Evolutionary conservation across 2,329 filamentous ascomycete species (phyloP).

Genomic region (Orbilia javanica): DNA sequence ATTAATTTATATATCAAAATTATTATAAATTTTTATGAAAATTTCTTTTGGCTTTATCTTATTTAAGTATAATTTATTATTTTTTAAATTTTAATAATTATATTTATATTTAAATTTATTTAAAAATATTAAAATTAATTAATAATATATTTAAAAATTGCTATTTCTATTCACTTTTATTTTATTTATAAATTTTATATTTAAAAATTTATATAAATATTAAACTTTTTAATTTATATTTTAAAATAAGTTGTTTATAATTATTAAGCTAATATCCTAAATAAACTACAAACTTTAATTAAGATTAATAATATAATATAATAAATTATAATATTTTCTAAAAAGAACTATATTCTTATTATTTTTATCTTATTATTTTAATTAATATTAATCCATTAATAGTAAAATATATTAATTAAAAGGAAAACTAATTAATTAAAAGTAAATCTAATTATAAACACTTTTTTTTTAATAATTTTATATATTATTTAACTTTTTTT

Average conservation of each 20-base stretch:
- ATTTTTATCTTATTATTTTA: constrained; percentile 64
- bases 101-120: constrained; percentile 67
- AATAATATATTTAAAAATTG: constrained; percentile 65
- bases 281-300: constrained; percentile 64
- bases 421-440: constrained; percentile 63
- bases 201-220: constrained; percentile 66
- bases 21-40: constrained; percentile 67
- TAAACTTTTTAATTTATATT: constrained; percentile 67
- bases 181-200: constrained; percentile 66
- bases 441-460: constrained; percentile 64
- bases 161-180: no score
- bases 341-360: constrained; percentile 64
- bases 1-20: constrained; percentile 67
- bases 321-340: constrained; percentile 64
- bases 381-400: constrained; percentile 65
- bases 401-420: constrained; percentile 63
- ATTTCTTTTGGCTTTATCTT: constrained; percentile 67
- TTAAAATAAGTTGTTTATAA: constrained; percentile 66
- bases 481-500: constrained; percentile 65
- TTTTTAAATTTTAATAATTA: constrained; percentile 67
- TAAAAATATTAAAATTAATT: no score
- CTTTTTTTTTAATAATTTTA: constrained; percentile 66
- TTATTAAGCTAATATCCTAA: constrained; percentile 66
- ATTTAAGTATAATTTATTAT: constrained; percentile 67
- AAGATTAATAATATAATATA: constrained; percentile 62